Conservation (phyloP, 2,329 filamentous ascomycete species). For the Nectriaceae sp. region DNA sequence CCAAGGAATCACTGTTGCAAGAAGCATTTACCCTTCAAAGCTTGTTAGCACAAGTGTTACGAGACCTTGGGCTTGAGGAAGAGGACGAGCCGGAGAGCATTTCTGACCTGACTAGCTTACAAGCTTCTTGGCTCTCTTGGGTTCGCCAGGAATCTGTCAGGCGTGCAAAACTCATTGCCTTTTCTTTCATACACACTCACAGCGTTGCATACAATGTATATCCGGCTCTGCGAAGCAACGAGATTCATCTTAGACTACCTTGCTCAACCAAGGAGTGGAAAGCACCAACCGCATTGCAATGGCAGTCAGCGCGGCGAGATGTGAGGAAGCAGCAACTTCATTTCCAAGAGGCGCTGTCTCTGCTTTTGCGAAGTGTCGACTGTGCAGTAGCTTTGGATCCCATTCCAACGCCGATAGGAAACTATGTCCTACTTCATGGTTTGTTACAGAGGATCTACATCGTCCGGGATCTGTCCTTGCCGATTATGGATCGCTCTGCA, state of each 20-base stretch:
- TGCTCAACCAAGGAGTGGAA: conserved; percentile 41
- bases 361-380: conserved; percentile 32
- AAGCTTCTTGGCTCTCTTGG: conserved; percentile 33
- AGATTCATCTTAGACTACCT: conserved; percentile 36
- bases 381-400: conserved; percentile 32
- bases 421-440: conserved; percentile 40
- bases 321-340: conserved; percentile 34
- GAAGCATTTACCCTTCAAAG: conserved; percentile 38
- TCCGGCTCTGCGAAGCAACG: conserved; percentile 38
- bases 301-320: conserved; percentile 30
- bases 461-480: conserved; percentile 38
- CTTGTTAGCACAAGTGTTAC: conserved; percentile 35
- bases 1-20: conserved; percentile 32
- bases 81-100: conserved; percentile 6
- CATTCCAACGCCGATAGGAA: conserved; percentile 38
- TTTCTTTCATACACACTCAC: conserved; percentile 41
- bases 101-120: not conserved
- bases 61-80: conserved; percentile 36
- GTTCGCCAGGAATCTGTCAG: conserved; percentile 33
- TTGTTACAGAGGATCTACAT: conserved; percentile 41
- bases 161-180: conserved; percentile 39
- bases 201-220: conserved; percentile 42
- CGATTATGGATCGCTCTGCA: conserved; percentile 33
- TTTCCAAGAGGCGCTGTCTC: conserved; percentile 38
- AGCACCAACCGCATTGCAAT: conserved; percentile 30